Percentiles rank a stretch among this genome's conserved stretches.
Evolutionary conservation across 495 filamentous ascomycete species (phyloP).

Genomic region (Aspergillus affinis): DNA sequence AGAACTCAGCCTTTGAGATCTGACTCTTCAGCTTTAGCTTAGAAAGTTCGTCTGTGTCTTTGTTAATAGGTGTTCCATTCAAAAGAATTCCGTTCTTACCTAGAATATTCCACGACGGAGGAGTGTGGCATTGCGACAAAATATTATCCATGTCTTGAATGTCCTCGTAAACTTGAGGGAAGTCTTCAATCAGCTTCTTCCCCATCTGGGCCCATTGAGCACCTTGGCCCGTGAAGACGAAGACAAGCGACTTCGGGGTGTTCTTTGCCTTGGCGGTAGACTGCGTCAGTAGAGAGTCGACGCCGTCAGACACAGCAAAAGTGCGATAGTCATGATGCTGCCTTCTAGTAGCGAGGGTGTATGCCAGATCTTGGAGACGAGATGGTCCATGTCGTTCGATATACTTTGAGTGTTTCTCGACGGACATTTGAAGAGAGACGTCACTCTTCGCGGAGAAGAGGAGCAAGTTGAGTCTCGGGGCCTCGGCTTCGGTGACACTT

Average conservation of each 20-base stretch:
- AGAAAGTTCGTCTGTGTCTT: not conserved
- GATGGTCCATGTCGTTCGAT: not conserved
- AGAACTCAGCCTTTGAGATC: constrained; percentile 4
- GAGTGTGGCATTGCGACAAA: constrained; percentile 4
- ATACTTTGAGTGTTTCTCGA: not conserved
- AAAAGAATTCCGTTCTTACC: not conserved
- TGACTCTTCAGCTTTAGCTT: not conserved
- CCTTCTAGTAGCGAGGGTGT: not conserved
- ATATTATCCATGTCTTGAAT: constrained; percentile 23
- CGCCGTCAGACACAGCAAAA: not conserved
- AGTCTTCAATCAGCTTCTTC: constrained; percentile 13
- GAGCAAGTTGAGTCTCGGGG: not conserved
- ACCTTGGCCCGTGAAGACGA: constrained; percentile 29
- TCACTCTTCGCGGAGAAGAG: not conserved
- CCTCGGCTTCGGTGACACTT: not conserved
- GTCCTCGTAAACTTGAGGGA: constrained; percentile 12
- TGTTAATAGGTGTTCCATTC: not conserved
- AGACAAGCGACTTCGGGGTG: not conserved
- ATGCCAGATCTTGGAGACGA: not conserved
- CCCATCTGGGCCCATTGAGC: constrained; percentile 24
- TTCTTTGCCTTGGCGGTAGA: not conserved
- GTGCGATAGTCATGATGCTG: not conserved
- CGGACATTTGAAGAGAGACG: not conserved
- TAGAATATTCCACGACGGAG: not conserved
- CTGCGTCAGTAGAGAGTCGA: not conserved